phyloP scores from a whole-genome alignment of 495 filamentous ascomycete species.

The Penicillium canescens region DNA sequence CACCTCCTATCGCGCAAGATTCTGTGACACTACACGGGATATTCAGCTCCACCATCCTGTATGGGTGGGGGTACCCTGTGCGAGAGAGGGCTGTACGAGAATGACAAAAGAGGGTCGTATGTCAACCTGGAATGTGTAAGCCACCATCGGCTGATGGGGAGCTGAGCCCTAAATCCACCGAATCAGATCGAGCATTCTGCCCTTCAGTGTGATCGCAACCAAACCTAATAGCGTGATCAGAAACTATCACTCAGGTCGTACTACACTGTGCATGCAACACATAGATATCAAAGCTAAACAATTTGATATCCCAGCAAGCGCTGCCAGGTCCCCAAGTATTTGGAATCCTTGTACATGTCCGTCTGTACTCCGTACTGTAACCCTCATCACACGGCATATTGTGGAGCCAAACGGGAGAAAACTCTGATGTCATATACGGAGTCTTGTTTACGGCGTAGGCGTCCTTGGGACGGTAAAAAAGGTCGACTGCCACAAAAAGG shows the following conservation, averaged over 20 bases:
- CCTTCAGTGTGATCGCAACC: not conserved
- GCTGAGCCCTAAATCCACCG: not conserved
- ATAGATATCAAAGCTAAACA: too few species aligned
- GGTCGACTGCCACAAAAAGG: conserved; percentile 1
- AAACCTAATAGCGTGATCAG: not conserved
- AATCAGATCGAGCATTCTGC: not conserved
- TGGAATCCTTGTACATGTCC: conserved; percentile 3
- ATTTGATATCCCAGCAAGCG: too few species aligned
- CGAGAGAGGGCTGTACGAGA: too few species aligned
- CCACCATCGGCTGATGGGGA: not conserved
- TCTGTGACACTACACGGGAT: too few species aligned
- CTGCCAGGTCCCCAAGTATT: not conserved
- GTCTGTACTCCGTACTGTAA: not conserved
- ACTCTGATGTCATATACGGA: conserved; percentile 1
- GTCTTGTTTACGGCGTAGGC: not conserved
- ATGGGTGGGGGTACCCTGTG: too few species aligned
- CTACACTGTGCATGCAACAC: too few species aligned
- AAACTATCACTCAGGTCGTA: too few species aligned
- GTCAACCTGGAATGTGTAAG: too few species aligned
- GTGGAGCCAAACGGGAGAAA: conserved; percentile 5
- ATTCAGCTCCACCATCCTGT: too few species aligned
- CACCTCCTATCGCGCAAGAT: too few species aligned
- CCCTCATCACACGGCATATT: not conserved
- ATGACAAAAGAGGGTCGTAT: too few species aligned
- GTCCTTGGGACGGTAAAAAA: not conserved